Conservation (phyloP, 129 eudicot species). For the sunflower (Helianthus annuus) region DNA sequence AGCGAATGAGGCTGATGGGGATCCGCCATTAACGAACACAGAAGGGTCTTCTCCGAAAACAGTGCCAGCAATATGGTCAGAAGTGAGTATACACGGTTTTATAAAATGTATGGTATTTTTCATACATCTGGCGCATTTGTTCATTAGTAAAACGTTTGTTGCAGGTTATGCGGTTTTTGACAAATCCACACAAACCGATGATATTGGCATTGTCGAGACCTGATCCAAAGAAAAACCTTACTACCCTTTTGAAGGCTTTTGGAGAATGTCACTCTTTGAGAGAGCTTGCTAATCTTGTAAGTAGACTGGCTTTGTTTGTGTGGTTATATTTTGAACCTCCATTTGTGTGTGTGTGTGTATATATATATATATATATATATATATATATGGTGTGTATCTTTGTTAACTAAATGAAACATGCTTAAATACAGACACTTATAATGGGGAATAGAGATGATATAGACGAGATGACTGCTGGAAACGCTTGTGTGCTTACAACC, state of each 20-base stretch:
- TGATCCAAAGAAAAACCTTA: conserved; percentile 86
- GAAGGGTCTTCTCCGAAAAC: conserved; percentile 81
- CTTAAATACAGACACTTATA: conserved; percentile 64
- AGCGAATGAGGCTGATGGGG: conserved; percentile 65
- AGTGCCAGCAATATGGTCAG: conserved; percentile 78
- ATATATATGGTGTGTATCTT: not conserved
- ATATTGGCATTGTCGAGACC: conserved; percentile 90
- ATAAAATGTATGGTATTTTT: not conserved
- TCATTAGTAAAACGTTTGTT: conserved; percentile 4
- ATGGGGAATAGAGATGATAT: conserved; percentile 97
- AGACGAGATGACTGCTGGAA: conserved; percentile 81
- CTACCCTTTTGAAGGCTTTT: conserved; percentile 88
- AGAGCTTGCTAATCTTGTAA: conserved; percentile 94
- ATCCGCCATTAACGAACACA: conserved; percentile 45
- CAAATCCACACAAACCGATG: conserved; percentile 98
- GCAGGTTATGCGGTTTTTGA: conserved; percentile 84
- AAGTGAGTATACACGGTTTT: conserved; percentile 47
- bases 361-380: not conserved
- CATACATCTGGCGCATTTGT: not conserved
- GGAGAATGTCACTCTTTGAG: conserved; percentile 90
- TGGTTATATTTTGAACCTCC: not conserved
- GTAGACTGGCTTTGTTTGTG: conserved; percentile 22
- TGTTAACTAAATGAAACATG: not conserved
- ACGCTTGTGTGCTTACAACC: conserved; percentile 73
- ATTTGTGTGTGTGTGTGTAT: not conserved